phyloP scores from a whole-genome alignment of 495 filamentous ascomycete species.

The Rhypophila decipiens region DNA sequence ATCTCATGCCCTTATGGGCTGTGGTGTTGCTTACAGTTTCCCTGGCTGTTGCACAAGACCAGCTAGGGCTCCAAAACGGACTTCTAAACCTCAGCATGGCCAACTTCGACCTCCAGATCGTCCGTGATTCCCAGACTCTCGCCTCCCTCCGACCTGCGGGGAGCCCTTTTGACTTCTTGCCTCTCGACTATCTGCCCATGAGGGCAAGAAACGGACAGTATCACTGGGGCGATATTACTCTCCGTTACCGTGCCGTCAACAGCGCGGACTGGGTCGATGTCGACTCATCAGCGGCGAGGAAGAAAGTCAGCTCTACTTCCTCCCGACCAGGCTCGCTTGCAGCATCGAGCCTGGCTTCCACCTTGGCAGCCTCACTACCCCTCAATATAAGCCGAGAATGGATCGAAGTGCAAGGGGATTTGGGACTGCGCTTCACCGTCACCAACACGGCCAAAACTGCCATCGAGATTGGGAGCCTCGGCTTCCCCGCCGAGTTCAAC shows the following conservation, averaged over 20 bases:
- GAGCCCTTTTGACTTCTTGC: slow-evolving; percentile 42
- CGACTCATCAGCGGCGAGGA: slow-evolving; percentile 32
- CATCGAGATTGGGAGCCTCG: slow-evolving; percentile 46
- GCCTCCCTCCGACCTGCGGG: slow-evolving; percentile 34
- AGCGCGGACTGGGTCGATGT: slow-evolving; percentile 26
- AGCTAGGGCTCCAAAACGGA: slow-evolving; percentile 28
- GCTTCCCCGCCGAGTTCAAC: slow-evolving; percentile 49
- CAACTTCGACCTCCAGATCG: slow-evolving; percentile 35
- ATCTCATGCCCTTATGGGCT: too few species aligned
- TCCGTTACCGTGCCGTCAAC: slow-evolving; percentile 35
- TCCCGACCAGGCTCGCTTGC: not conserved
- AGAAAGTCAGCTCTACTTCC: slow-evolving; percentile 13
- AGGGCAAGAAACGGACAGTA: slow-evolving; percentile 42
- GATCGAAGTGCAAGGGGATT: slow-evolving; percentile 36
- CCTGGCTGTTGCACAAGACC: slow-evolving; percentile 2
- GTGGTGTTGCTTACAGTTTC: not conserved
- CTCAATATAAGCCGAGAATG: slow-evolving; percentile 40
- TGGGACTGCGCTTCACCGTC: slow-evolving; percentile 42
- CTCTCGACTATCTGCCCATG: slow-evolving; percentile 34
- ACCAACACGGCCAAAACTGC: slow-evolving; percentile 28
- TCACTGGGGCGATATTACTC: slow-evolving; percentile 47
- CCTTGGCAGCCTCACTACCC: slow-evolving; percentile 19
- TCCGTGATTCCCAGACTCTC: slow-evolving; percentile 30
- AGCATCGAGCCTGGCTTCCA: slow-evolving; percentile 6
- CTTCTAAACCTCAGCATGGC: slow-evolving; percentile 27